Conservation (phyloP, 306 rosid species). For the Gastrolobium bilobum region DNA sequence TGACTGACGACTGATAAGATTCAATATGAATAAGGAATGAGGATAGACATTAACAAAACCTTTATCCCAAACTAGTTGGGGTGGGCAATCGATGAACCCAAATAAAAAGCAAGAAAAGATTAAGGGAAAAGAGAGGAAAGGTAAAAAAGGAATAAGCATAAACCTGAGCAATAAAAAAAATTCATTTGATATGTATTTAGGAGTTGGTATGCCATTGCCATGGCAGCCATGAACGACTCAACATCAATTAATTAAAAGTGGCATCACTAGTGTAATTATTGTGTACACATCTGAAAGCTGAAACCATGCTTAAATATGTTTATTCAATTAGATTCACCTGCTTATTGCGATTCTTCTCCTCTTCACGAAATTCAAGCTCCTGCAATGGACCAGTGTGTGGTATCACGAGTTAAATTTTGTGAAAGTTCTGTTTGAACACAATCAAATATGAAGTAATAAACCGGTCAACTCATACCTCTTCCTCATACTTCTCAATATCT, state of each 20-base stretch:
- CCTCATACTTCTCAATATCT: slow-evolving; percentile 92
- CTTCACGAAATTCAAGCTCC: slow-evolving; percentile 96
- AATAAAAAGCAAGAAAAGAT: no score
- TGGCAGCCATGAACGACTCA: slow-evolving; percentile 31
- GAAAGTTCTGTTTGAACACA: slow-evolving; percentile 11
- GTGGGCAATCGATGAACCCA: no score
- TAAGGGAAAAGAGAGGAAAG: no score
- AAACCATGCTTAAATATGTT: slow-evolving; percentile 45
- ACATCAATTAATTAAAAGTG: slow-evolving; percentile 15
- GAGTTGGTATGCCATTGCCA: slow-evolving; percentile 32
- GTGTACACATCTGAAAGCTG: slow-evolving; percentile 39
- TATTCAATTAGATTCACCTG: slow-evolving; percentile 65
- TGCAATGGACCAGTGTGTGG: slow-evolving; percentile 52
- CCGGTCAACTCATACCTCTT: slow-evolving; percentile 73
- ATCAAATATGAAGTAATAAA: slow-evolving; percentile 36
- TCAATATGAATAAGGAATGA: slow-evolving; percentile 17
- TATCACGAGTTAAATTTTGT: slow-evolving; percentile 37
- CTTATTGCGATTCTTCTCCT: slow-evolving; percentile 91
- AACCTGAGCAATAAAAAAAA: slow-evolving; percentile 24
- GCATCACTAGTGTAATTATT: slow-evolving; percentile 21
- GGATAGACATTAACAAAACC: neutral
- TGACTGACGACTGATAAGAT: slow-evolving; percentile 8
- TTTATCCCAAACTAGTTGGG: no score
- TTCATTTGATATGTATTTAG: slow-evolving; percentile 10
- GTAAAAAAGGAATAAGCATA: neutral